Conservation (phyloP, 1,139 yeast genomes). For the Yarrowia galli region DNA sequence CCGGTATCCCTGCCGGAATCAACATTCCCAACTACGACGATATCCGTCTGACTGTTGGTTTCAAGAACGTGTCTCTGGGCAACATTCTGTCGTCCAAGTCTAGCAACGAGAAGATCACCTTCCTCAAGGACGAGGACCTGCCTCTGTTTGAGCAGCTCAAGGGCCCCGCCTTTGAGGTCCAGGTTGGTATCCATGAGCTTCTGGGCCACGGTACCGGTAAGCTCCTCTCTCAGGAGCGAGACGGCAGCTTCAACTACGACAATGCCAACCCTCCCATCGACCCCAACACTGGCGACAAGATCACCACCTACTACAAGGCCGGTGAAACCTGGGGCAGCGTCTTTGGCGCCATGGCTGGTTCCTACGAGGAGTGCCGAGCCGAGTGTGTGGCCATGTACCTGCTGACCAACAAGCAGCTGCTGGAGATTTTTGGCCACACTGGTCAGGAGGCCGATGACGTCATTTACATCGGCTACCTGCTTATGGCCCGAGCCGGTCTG, state of each 20-base stretch:
- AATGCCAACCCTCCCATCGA: conserved; percentile 63
- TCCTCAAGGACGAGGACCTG: conserved; percentile 61
- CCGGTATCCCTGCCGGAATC: conserved; percentile 92
- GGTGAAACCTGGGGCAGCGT: conserved; percentile 92
- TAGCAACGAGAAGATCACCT: conserved; percentile 72
- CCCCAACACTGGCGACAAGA: conserved; percentile 61
- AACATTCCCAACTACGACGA: conserved; percentile 93
- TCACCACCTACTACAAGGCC: conserved; percentile 71
- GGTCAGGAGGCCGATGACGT: conserved; percentile 69
- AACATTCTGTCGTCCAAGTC: conserved; percentile 82
- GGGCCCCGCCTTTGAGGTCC: conserved; percentile 87
- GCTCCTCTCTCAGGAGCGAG: conserved; percentile 67
- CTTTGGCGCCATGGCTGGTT: conserved; percentile 81
- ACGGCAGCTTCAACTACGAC: conserved; percentile 77
- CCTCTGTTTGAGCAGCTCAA: conserved; percentile 72
- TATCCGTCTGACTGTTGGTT: conserved; percentile 80
- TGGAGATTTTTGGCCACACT: conserved; percentile 74
- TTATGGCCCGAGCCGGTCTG: conserved; percentile 89
- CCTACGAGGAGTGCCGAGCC: conserved; percentile 92
- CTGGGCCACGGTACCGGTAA: conserved; percentile 95
- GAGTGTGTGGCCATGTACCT: conserved; percentile 87
- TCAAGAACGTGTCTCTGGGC: conserved; percentile 88
- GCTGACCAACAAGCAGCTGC: conserved; percentile 69
- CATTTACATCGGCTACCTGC: conserved; percentile 69
- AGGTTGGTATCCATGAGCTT: conserved; percentile 89